Base-by-base conservation (phyloP, 768 basidiomycete species). In the Rhodosporidiobolus odoratus region DNA sequence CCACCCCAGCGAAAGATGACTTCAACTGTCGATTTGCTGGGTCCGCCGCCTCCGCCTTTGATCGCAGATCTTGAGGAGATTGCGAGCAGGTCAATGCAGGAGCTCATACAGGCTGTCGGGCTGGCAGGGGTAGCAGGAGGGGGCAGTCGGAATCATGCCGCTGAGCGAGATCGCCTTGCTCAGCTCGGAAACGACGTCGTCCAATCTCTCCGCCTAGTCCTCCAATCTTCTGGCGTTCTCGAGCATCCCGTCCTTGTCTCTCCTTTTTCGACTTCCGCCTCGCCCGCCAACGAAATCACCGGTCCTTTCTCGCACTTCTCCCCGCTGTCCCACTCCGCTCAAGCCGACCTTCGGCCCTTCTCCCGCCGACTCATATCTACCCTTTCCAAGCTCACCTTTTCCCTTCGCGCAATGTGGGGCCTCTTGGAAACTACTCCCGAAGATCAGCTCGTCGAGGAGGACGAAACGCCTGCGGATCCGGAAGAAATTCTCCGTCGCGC, bases 361-460 rank as follows among this genome's bases (percentile, higher is more conserved):
- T 75, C 78, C 43, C 77, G 77, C 21, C 75, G 77, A 75, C 88
- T 95, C 40, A 91, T 91, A 3, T 90, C 91, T 13, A 92, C 91
- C 0, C 82, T 95, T 15, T 93, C 91, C 27, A 89, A 93, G 78
- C 83, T 97, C 37, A 90, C 95, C 38, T 85, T 96, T 4, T 91
- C 89, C 13, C 87, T 91, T n/a, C 88, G 95, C 58, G 92, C 93
- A 0, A 47, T 73, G 21, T 75, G 75, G 75, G 74, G 75, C 8
- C 58, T 69, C 2, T 69, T 70, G 65, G 72, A 73, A 40, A 69
- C 72, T n/a, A 54, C 62, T 2, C 17, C 40, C 2, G 52, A 62
- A 19, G 72, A 73, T 32, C 72, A 69, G 57, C 15, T 21, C 30
- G 54, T 73, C 37, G 38, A 57, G 15, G 64, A 65, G 41, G 67